These are phyloP conservation scores for Parafenestella ontariensis DNA, from an alignment of 2,329 filamentous ascomycete species.

Conservation along the genomic window DNA sequence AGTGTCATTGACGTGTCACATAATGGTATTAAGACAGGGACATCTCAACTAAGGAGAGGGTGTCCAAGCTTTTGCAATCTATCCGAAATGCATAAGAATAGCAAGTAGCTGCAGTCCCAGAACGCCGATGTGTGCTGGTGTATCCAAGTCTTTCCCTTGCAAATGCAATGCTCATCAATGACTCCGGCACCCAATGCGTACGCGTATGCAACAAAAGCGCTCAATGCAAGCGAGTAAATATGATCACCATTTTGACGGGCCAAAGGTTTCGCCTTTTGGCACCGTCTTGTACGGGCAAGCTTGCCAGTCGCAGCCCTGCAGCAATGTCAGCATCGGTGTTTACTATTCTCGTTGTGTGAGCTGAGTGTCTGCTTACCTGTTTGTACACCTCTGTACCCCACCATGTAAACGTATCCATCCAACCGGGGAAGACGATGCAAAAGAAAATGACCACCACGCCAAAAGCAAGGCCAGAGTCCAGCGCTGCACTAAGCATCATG, in stretches of 20 bases:
- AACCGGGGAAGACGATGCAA: slow-evolving; percentile 81
- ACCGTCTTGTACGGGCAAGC: slow-evolving; percentile 75
- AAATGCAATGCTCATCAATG: background rate
- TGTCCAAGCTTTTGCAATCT: background rate
- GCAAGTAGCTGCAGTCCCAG: background rate
- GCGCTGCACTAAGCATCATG: slow-evolving; percentile 83
- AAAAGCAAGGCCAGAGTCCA: slow-evolving; percentile 83
- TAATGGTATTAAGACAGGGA: background rate
- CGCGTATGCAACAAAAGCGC: slow-evolving; percentile 1
- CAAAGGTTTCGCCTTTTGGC: slow-evolving; percentile 42
- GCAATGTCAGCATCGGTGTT: slow-evolving; percentile 9
- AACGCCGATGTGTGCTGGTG: background rate
- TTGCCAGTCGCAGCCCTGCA: slow-evolving; percentile 78
- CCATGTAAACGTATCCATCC: slow-evolving; percentile 77
- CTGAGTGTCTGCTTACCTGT: slow-evolving; percentile 51
- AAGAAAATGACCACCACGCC: slow-evolving; percentile 87
- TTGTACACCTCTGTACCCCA: slow-evolving; percentile 91
- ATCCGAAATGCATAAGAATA: background rate
- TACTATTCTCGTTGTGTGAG: background rate
- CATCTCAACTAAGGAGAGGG: background rate
- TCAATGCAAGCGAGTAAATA: slow-evolving; percentile 3
- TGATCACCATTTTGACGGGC: slow-evolving; percentile 40
- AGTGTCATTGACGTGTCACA: background rate
- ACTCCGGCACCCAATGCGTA: background rate
- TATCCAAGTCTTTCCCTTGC: background rate